Conservation (phyloP, 352 stramenopile genomes). For the Globisporangium mamillatum region DNA sequence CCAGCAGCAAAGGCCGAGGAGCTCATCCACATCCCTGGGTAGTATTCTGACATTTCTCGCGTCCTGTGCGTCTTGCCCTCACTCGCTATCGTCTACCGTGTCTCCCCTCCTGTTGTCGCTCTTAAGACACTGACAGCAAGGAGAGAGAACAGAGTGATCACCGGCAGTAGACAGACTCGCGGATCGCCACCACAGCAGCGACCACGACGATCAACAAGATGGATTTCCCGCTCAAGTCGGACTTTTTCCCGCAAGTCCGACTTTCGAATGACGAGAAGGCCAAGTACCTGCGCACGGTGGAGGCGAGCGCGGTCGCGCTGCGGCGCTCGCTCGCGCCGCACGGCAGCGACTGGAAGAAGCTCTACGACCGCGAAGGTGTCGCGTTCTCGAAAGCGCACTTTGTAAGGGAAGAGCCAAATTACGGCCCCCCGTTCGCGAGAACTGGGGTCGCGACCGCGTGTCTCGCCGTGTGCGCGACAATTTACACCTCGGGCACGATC, state of each 20-base stretch:
- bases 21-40: not conserved
- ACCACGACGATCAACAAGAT: slow-evolving; percentile 23
- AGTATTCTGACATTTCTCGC: not conserved
- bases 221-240: slow-evolving; percentile 67
- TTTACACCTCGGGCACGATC: slow-evolving; percentile 51
- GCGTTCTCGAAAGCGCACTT: slow-evolving; percentile 67
- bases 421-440: not conserved
- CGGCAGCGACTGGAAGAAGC: slow-evolving; percentile 57
- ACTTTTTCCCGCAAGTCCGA: slow-evolving; percentile 67
- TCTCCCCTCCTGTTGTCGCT: too few species aligned
- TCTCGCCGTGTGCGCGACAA: slow-evolving; percentile 59
- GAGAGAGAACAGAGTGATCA: not conserved
- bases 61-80: not conserved
- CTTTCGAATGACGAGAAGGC: slow-evolving; percentile 43
- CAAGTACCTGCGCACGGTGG: slow-evolving; percentile 43
- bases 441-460: slow-evolving; percentile 30
- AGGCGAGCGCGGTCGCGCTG: slow-evolving; percentile 39
- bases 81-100: too few species aligned
- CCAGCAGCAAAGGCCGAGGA: not conserved
- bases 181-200: not conserved
- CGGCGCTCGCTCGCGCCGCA: slow-evolving; percentile 31
- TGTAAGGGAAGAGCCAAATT: slow-evolving; percentile 3
- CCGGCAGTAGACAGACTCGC: not conserved
- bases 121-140: too few species aligned
- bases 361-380: slow-evolving; percentile 51